Percentiles rank a stretch among this genome's conserved stretches.
Evolutionary conservation across 2,329 filamentous ascomycete species (phyloP).

Genomic region (Microascus cirrosus): DNA sequence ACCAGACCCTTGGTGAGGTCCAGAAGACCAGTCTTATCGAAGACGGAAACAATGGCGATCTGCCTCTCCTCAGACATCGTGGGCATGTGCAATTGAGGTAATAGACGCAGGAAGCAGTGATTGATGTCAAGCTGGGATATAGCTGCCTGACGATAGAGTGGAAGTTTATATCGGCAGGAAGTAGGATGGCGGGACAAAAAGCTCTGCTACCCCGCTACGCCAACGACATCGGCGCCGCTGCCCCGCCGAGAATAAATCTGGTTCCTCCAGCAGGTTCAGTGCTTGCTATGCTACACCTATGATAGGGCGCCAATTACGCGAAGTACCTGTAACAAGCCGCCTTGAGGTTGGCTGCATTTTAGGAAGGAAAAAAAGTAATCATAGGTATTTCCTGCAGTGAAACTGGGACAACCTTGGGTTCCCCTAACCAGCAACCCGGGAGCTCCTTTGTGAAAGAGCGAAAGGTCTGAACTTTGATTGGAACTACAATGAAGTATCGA

Average conservation of each 20-base stretch:
- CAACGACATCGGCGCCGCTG: background rate
- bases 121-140: background rate
- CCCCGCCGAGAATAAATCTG: background rate
- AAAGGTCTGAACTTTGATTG: no score
- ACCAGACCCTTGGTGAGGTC: constrained; percentile 86
- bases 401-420: no score
- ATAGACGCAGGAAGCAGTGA: background rate
- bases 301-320: no score
- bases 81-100: background rate
- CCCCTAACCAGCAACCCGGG: no score
- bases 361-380: no score
- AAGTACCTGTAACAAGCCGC: no score
- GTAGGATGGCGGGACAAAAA: constrained; percentile 2
- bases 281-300: background rate
- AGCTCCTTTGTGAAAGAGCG: no score
- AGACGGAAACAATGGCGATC: constrained; percentile 91
- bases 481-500: no score
- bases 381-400: no score
- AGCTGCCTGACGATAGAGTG: background rate
- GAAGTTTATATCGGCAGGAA: background rate
- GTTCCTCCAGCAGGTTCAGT: background rate
- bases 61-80: constrained; percentile 34
- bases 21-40: constrained; percentile 92
- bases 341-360: no score
- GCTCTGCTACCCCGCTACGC: constrained; percentile 5